These are phyloP conservation scores for Malassezia restricta DNA, from an alignment of 1,284 basidiomycete species.

Conservation along the genomic window DNA sequence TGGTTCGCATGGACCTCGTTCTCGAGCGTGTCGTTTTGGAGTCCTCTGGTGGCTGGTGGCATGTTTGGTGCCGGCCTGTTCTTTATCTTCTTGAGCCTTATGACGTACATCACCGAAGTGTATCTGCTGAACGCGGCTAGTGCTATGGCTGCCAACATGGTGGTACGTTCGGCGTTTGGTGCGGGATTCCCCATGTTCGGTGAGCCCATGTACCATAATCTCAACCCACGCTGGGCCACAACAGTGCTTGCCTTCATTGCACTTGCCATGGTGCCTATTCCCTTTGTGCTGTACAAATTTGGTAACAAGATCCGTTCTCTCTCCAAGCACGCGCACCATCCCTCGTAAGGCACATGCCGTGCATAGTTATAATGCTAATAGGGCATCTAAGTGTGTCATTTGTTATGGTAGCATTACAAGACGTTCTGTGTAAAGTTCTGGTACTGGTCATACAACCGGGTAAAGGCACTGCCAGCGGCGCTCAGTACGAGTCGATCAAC, in stretches of 20 bases:
- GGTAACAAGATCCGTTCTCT: constrained; percentile 48
- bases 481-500: constrained; percentile 49
- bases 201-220: constrained; percentile 49
- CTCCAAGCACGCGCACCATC: constrained; percentile 46
- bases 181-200: constrained; percentile 52
- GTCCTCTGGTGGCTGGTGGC: constrained; percentile 49
- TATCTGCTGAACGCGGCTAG: constrained; percentile 51
- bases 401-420: constrained; percentile 10
- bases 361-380: neutral
- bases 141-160: constrained; percentile 57
- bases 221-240: constrained; percentile 64
- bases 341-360: neutral
- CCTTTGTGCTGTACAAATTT: constrained; percentile 49
- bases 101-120: constrained; percentile 51
- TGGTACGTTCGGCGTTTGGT: constrained; percentile 57
- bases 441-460: constrained; percentile 42
- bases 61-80: constrained; percentile 47
- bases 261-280: constrained; percentile 59
- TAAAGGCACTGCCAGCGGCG: constrained; percentile 40
- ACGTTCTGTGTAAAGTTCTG: constrained; percentile 39
- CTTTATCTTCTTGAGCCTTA: constrained; percentile 53
- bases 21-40: constrained; percentile 46
- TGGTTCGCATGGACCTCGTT: constrained; percentile 39
- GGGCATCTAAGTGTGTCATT: neutral
- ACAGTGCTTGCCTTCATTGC: constrained; percentile 63